Conservation (phyloP, 1,284 basidiomycete species). For the Ustilago esculenta region DNA sequence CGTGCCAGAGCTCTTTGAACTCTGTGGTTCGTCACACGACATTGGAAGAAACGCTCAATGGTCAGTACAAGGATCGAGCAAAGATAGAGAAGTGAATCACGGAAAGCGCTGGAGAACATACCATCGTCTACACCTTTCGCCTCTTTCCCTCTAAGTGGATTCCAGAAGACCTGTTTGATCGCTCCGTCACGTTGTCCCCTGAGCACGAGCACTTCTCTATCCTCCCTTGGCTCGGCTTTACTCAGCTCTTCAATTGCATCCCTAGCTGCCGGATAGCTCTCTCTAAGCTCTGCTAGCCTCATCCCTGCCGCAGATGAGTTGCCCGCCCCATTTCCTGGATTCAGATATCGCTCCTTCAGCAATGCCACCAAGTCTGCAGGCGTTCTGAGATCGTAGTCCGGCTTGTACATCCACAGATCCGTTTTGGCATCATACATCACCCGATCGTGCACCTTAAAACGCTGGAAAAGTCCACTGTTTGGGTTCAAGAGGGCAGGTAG, state of each 20-base stretch:
- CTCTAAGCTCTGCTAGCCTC: conserved; percentile 82
- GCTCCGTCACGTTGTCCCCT: conserved; percentile 81
- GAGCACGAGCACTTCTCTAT: conserved; percentile 85
- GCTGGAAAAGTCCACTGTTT: conserved; percentile 77
- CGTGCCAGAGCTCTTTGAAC: conserved; percentile 85
- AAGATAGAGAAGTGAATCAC: background rate
- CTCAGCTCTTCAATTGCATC: conserved; percentile 59
- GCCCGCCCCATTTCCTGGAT: conserved; percentile 41
- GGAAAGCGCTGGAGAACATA: conserved; percentile 65
- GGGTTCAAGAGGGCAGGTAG: conserved; percentile 75
- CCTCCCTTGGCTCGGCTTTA: conserved; percentile 71
- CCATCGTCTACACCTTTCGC: conserved; percentile 82
- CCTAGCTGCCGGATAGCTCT: conserved; percentile 84
- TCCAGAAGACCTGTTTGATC: conserved; percentile 82
- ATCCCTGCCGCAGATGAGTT: conserved; percentile 71
- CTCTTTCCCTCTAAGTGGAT: conserved; percentile 81
- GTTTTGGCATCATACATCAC: conserved; percentile 82
- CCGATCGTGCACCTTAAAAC: conserved; percentile 81
- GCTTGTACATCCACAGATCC: conserved; percentile 83
- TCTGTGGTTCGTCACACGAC: conserved; percentile 74
- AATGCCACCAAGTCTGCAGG: conserved; percentile 82
- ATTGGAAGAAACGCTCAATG: too few relatives aligned
- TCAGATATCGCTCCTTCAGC: conserved; percentile 69
- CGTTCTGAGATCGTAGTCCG: conserved; percentile 84
- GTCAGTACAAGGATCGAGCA: too few relatives aligned